Evolutionary conservation across 768 basidiomycete genomes (phyloP).

Genomic region (Ephemerocybe angulata): DNA sequence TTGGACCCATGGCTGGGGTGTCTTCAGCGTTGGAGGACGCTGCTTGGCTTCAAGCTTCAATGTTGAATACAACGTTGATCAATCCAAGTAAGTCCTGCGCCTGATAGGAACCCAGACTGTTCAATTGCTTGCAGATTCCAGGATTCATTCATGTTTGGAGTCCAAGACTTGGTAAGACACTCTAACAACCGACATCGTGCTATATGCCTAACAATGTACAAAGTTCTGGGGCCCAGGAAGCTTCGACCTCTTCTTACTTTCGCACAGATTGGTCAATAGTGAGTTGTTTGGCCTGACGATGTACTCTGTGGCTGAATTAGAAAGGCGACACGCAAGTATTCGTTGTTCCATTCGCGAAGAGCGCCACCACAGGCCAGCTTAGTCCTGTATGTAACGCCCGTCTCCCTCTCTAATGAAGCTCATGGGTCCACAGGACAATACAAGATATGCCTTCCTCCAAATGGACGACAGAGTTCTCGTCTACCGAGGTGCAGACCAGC

Average conservation of each 20-base stretch:
- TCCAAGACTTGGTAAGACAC: slow-evolving; percentile 61
- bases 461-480: slow-evolving; percentile 92
- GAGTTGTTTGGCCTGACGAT: neutral
- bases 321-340: slow-evolving; percentile 72
- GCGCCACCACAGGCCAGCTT: slow-evolving; percentile 87
- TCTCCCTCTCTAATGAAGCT: neutral
- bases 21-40: slow-evolving; percentile 86
- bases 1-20: slow-evolving; percentile 86
- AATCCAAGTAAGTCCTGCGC: slow-evolving; percentile 37
- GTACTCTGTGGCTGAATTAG: neutral
- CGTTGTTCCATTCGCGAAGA: slow-evolving; percentile 89
- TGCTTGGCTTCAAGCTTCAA: slow-evolving; percentile 79
- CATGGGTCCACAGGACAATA: slow-evolving; percentile 67
- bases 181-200: neutral
- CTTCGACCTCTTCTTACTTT: slow-evolving; percentile 79
- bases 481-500: slow-evolving; percentile 95
- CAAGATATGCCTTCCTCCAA: slow-evolving; percentile 91
- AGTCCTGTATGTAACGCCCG: slow-evolving; percentile 61
- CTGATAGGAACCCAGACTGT: neutral
- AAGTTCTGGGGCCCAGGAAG: slow-evolving; percentile 98
- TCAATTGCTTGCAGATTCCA: slow-evolving; percentile 46
- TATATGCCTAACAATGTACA: slow-evolving; percentile 8
- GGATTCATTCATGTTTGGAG: slow-evolving; percentile 83
- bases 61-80: slow-evolving; percentile 58
- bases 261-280: slow-evolving; percentile 53